phyloP scores from a whole-genome alignment of 768 basidiomycete genomes.

The Termitomyces eurrhizus region DNA sequence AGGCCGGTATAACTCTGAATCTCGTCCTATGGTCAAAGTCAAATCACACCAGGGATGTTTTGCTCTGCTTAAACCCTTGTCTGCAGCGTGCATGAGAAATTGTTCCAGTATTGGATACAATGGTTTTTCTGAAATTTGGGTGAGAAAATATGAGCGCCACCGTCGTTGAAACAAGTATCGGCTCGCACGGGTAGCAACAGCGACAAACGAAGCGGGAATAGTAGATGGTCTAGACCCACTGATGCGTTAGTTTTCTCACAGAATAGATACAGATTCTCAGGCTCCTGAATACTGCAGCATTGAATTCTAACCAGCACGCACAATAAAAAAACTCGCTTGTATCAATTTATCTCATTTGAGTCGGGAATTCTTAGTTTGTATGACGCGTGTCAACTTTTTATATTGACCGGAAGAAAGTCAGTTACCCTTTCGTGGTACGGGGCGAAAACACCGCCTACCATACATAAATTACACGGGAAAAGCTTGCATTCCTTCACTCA shows the following conservation, averaged over 20 bases:
- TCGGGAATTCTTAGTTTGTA: neutral
- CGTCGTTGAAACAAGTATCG: neutral
- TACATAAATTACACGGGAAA: neutral
- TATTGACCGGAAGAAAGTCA: too few relatives aligned
- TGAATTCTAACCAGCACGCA: neutral
- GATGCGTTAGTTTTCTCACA: neutral
- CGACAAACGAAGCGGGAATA: neutral
- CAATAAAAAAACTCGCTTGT: neutral
- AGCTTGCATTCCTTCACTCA: neutral
- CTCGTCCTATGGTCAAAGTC: conserved; percentile 21
- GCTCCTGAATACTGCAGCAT: neutral
- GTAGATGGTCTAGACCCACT: neutral
- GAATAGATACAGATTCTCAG: neutral
- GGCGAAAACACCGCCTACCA: neutral
- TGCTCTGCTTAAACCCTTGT: conserved; percentile 24
- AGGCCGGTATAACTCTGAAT: conserved; percentile 40
- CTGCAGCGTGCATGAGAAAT: neutral
- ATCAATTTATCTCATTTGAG: neutral
- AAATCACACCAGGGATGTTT: conserved; percentile 18
- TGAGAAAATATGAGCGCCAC: neutral
- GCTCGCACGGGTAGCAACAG: neutral
- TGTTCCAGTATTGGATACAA: neutral
- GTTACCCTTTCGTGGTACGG: too few relatives aligned
- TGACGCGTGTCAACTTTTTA: too few relatives aligned
- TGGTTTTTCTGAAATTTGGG: neutral